Conservation (phyloP, 495 filamentous ascomycete genomes). For the Xylaria flabelliformis region DNA sequence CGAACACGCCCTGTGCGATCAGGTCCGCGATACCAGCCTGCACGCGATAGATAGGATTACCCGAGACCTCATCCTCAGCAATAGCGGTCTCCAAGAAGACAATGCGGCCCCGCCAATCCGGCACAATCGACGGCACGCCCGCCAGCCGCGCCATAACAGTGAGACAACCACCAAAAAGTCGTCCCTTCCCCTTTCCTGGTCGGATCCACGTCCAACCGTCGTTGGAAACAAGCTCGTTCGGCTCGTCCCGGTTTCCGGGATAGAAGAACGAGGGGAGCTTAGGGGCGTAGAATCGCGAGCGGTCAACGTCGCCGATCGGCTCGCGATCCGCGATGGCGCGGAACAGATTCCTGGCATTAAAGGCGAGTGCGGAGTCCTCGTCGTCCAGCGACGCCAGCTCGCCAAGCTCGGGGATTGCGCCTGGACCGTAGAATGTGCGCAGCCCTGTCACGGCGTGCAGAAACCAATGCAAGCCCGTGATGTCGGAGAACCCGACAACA, state of each 20-base stretch:
- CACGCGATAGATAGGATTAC: constrained; percentile 34
- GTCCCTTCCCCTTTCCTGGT: constrained; percentile 33
- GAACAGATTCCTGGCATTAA: constrained; percentile 27
- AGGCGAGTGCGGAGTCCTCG: constrained; percentile 29
- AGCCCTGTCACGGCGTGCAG: constrained; percentile 40
- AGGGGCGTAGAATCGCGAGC: constrained; percentile 24
- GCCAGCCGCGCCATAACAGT: constrained; percentile 37
- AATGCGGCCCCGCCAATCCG: constrained; percentile 36
- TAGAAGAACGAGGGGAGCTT: constrained; percentile 3
- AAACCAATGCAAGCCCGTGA: constrained; percentile 44
- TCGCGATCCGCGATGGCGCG: constrained; percentile 22
- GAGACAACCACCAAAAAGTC: constrained; percentile 44
- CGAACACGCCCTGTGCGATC: constrained; percentile 42
- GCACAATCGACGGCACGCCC: constrained; percentile 34
- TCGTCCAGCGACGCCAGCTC: constrained; percentile 31
- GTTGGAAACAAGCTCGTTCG: constrained; percentile 21
- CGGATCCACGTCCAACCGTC: constrained; percentile 37
- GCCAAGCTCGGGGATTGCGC: constrained; percentile 40
- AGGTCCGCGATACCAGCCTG: constrained; percentile 41
- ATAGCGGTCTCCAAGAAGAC: constrained; percentile 43
- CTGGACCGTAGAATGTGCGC: constrained; percentile 47
- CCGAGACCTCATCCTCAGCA: constrained; percentile 31
- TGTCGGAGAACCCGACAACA: constrained; percentile 46
- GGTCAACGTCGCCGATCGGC: constrained; percentile 30
- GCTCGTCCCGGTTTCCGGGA: background rate